Conservation (phyloP, 352 stramenopile species). For the Thraustotheca clavata region DNA sequence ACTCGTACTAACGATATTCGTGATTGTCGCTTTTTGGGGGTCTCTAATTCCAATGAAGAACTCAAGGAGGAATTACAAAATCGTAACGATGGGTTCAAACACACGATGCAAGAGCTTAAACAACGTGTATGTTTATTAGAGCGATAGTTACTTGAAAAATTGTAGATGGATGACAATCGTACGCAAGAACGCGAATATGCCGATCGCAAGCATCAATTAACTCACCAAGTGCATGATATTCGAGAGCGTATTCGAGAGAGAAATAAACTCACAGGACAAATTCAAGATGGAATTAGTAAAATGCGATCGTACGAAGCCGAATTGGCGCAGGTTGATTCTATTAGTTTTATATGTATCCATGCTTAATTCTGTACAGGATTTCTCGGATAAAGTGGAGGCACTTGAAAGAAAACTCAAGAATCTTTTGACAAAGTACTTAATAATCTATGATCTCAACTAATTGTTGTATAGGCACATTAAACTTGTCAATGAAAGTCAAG, state of each 20-base stretch:
- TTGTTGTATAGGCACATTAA: constrained; percentile 10
- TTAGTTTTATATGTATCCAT: neutral
- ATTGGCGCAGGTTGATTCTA: constrained; percentile 44
- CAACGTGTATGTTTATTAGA: neutral
- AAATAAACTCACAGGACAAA: constrained; percentile 67
- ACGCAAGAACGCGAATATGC: constrained; percentile 50
- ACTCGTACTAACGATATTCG: constrained; percentile 76
- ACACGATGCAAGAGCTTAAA: constrained; percentile 24
- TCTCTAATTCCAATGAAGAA: constrained; percentile 70
- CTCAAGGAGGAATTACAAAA: constrained; percentile 56
- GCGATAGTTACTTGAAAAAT: neutral
- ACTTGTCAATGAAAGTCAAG: neutral
- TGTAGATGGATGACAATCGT: constrained; percentile 50
- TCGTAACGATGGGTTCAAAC: constrained; percentile 34
- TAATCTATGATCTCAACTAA: neutral
- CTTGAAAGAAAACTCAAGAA: constrained; percentile 67
- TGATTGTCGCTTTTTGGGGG: constrained; percentile 51
- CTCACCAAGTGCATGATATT: constrained; percentile 59
- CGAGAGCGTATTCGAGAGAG: constrained; percentile 54
- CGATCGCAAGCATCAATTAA: constrained; percentile 46
- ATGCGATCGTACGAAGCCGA: constrained; percentile 61
- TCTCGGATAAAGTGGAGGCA: constrained; percentile 66
- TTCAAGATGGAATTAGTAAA: constrained; percentile 57
- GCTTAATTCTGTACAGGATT: constrained; percentile 30
- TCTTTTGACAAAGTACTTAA: constrained; percentile 46